Base-by-base conservation (phyloP, 2,329 filamentous ascomycete genomes). In the Colletotrichum falcatum region DNA sequence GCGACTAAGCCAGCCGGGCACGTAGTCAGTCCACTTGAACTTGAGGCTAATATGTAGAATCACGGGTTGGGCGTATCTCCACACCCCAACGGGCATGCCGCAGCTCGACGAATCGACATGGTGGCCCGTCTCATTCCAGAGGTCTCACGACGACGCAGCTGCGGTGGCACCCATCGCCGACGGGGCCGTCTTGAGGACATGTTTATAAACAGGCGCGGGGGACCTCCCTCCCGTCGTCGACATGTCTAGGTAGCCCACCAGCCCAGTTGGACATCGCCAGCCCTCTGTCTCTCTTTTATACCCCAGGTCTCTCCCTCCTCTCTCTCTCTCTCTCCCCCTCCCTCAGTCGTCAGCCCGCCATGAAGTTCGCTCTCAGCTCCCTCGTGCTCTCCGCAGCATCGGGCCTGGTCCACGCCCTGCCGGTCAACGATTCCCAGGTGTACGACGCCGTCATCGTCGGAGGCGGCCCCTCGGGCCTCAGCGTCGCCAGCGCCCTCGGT, bases 381-480 rank as follows among this genome's bases (percentile, higher is more conserved):
- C 35, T 67, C 23, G 20, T 61, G 23, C 68, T 70, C 51, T 58
- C 53, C 23, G 68, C 64, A 20, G 39, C 49, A 7, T 65, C 59
- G 58, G n/a, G 37, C 30, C 12, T 63, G 42, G 64, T 49, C 3
- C 18, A 35, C 7, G 68, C 64, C 37, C 23, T 44, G 28, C 68
- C 49, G 44, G 69, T 65, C 44, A 53, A 71, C 23, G 59, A 60
- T 5, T n/a, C 51, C 20, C 28, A 23, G 7, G 11, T 73, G 18
- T 89, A 86, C 74, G 88, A 90, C 78, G 87, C 84, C 66, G 83
- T 90, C 51, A 80, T 90, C 46, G 79, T 90, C 6, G 88, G 88
- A 5, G 88, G 88, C 44, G 88, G 88, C 1, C 88, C 88, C 3
- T 79, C 88, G 0, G 88, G 88, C 0, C 82, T 90, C 2, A 83